Conservation (phyloP, 2,329 filamentous ascomycete genomes). For the Epichloe sp. region DNA sequence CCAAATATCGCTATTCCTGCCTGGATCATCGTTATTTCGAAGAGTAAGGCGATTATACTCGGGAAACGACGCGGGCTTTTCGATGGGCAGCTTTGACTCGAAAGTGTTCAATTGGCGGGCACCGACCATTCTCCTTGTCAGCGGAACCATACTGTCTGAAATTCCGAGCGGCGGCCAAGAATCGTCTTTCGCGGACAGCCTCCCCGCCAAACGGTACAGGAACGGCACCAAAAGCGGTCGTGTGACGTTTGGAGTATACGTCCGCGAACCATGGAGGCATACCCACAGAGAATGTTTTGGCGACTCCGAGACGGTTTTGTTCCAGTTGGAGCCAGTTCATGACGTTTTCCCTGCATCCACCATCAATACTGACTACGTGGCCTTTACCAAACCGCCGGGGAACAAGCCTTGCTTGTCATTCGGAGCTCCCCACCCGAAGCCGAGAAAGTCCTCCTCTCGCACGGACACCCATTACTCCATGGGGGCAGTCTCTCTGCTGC, state of each 20-base stretch:
- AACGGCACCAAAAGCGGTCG: constrained; percentile 34
- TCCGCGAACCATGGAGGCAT: constrained; percentile 55
- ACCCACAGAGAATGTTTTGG: constrained; percentile 58
- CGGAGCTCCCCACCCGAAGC: constrained; percentile 43
- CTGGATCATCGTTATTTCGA: constrained; percentile 49
- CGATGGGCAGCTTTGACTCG: constrained; percentile 63
- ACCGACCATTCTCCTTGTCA: constrained; percentile 58
- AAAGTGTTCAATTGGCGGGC: constrained; percentile 68
- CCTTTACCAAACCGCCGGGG: constrained; percentile 51
- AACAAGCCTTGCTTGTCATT: constrained; percentile 50
- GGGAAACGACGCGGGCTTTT: constrained; percentile 58
- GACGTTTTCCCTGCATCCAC: constrained; percentile 56
- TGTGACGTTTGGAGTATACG: constrained; percentile 54
- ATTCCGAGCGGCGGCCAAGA: constrained; percentile 37
- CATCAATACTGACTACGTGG: constrained; percentile 53
- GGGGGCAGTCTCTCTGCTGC: constrained; percentile 52
- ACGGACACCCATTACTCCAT: constrained; percentile 34
- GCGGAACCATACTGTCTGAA: constrained; percentile 46
- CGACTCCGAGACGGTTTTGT: constrained; percentile 48
- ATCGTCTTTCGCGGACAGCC: constrained; percentile 42
- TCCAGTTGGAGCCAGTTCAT: constrained; percentile 59
- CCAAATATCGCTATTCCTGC: constrained; percentile 62
- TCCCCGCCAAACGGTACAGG: constrained; percentile 50
- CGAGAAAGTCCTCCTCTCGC: constrained; percentile 31
- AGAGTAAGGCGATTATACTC: constrained; percentile 56